Conservation (phyloP, 441 rosid genomes). For the Populus tomentosa region DNA sequence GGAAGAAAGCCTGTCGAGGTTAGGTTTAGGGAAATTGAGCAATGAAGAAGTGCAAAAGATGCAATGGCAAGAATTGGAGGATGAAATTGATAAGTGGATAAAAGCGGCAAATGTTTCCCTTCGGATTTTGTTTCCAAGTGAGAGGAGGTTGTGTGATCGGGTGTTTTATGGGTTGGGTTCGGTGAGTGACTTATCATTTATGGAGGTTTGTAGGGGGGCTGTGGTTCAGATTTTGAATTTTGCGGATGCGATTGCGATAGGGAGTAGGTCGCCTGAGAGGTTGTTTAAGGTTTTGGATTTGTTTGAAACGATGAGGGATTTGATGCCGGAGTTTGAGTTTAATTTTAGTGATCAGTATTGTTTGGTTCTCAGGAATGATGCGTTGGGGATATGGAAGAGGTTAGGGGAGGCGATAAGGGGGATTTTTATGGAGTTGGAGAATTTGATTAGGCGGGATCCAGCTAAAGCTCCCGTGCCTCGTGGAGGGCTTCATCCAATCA, state of each 20-base stretch:
- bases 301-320: constrained; percentile 76
- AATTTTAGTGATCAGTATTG: constrained; percentile 80
- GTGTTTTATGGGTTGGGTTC: constrained; percentile 68
- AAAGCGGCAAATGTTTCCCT: constrained; percentile 73
- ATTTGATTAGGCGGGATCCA: constrained; percentile 79
- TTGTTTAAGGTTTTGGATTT: constrained; percentile 81
- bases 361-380: constrained; percentile 67
- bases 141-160: constrained; percentile 86
- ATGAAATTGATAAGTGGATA: constrained; percentile 84
- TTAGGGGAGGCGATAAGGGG: constrained; percentile 79
- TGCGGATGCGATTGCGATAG: constrained; percentile 74
- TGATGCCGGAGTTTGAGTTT: constrained; percentile 71
- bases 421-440: constrained; percentile 90
- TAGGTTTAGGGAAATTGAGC: constrained; percentile 79
- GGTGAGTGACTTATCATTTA: constrained; percentile 73
- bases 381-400: constrained; percentile 65
- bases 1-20: constrained; percentile 79
- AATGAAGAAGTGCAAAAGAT: constrained; percentile 78
- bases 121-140: constrained; percentile 84
- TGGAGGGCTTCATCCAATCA: constrained; percentile 84
- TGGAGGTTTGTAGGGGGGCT: constrained; percentile 88
- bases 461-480: constrained; percentile 75
- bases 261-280: constrained; percentile 81
- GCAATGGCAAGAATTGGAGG: constrained; percentile 78
- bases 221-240: constrained; percentile 70